Evolutionary conservation across 129 eudicot genomes (phyloP).

Genomic region (carrot (Daucus carota)): DNA sequence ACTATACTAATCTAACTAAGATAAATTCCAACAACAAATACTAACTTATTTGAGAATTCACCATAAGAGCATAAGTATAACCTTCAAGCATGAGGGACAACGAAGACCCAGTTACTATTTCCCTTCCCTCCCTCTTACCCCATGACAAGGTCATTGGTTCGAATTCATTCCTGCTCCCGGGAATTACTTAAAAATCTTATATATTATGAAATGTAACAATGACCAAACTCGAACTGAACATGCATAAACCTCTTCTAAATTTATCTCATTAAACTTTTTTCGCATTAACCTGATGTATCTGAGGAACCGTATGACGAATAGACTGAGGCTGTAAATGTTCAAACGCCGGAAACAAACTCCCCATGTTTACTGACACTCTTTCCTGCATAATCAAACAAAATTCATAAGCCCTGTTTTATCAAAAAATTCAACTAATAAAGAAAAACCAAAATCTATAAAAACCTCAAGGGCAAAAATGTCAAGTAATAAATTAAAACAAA

Average conservation of each 20-base stretch:
- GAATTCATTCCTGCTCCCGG: too few species aligned
- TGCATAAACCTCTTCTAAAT: too few species aligned
- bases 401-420: not conserved
- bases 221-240: too few species aligned
- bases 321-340: conserved; percentile 71
- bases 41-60: too few species aligned
- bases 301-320: conserved; percentile 56
- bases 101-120: too few species aligned
- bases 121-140: too few species aligned
- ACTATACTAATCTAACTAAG: not conserved
- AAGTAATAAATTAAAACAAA: conserved; percentile 10
- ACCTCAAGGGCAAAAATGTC: not conserved
- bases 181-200: too few species aligned
- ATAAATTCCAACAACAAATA: too few species aligned
- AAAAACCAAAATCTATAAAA: not conserved
- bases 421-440: not conserved
- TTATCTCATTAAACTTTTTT: not conserved
- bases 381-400: conserved; percentile 44
- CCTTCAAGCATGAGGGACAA: too few species aligned
- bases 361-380: conserved; percentile 54
- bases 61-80: too few species aligned
- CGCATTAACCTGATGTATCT: conserved; percentile 33
- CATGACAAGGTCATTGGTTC: too few species aligned
- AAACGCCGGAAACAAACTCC: conserved; percentile 59
- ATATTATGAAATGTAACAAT: too few species aligned